Evolutionary conservation across 2,329 filamentous ascomycete species (phyloP).

Genomic region (Fusarium citri): DNA sequence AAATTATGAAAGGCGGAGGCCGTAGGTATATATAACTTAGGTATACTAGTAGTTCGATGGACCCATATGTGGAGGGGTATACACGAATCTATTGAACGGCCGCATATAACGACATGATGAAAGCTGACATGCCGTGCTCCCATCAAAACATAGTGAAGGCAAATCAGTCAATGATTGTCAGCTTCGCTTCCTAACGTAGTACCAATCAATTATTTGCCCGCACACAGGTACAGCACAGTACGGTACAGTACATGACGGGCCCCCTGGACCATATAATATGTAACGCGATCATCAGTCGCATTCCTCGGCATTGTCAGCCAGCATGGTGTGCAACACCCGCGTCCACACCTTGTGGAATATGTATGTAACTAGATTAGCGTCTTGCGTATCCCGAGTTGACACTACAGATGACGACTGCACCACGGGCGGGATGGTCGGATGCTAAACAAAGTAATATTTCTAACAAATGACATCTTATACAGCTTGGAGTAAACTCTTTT

Average conservation of each 20-base stretch:
- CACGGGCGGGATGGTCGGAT: conserved; percentile 22
- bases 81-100: conserved; percentile 27
- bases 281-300: conserved; percentile 34
- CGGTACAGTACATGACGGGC: conserved; percentile 17
- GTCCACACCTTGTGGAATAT: conserved; percentile 18
- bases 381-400: conserved; percentile 18
- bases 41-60: conserved; percentile 23
- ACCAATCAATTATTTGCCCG: conserved; percentile 39
- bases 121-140: conserved; percentile 38
- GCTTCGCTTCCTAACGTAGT: conserved; percentile 38
- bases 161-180: conserved; percentile 39
- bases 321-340: conserved; percentile 16
- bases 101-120: conserved; percentile 32
- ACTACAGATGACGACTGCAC: conserved; percentile 22
- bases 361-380: conserved; percentile 4
- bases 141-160: conserved; percentile 16
- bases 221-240: conserved; percentile 19
- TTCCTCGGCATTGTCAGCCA: conserved; percentile 28
- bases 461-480: conserved; percentile 51
- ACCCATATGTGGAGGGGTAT: conserved; percentile 25
- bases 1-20: conserved; percentile 18
- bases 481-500: conserved; percentile 54
- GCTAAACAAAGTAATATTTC: conserved; percentile 47
- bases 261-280: conserved; percentile 29
- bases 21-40: conserved; percentile 22